A percentile compares a stretch with the other conserved stretches of the same genome.
Conservation (phyloP, 352 stramenopile genomes). For the Nothophytophthora sp. region DNA sequence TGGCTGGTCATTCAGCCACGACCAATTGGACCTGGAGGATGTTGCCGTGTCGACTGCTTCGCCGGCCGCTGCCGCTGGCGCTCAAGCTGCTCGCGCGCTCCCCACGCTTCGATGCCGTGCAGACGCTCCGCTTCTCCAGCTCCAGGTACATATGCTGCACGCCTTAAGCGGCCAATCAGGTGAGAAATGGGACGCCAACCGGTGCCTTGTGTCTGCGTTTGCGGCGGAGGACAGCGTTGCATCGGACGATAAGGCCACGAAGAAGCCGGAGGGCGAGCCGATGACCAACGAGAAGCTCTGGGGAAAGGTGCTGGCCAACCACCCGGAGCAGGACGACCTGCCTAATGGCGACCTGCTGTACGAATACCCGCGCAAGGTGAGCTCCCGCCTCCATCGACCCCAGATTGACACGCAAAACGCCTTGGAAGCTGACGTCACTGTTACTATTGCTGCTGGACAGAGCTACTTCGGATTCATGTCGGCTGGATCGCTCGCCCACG, state of each 20-base stretch:
- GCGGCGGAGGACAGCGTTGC: background rate
- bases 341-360: slow-evolving; percentile 79
- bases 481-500: slow-evolving; percentile 74
- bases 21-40: background rate
- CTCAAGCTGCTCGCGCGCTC: slow-evolving; percentile 8
- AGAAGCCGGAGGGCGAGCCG: slow-evolving; percentile 36
- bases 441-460: slow-evolving; percentile 25
- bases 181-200: background rate
- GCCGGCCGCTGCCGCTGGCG: slow-evolving; percentile 21
- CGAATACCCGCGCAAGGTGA: slow-evolving; percentile 82
- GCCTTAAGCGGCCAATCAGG: background rate
- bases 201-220: background rate
- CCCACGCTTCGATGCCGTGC: slow-evolving; percentile 5
- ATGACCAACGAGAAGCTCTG: slow-evolving; percentile 76
- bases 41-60: slow-evolving; percentile 1
- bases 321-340: slow-evolving; percentile 47
- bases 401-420: too few relatives aligned
- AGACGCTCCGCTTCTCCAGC: slow-evolving; percentile 34
- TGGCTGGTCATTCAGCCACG: background rate
- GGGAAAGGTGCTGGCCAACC: slow-evolving; percentile 62
- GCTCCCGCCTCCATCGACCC: too few relatives aligned
- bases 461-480: slow-evolving; percentile 83
- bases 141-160: slow-evolving; percentile 27
- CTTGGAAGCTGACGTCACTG: background rate
- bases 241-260: slow-evolving; percentile 14